Conservation (phyloP, 345 rosid species). For the Salix arbutifolia region DNA sequence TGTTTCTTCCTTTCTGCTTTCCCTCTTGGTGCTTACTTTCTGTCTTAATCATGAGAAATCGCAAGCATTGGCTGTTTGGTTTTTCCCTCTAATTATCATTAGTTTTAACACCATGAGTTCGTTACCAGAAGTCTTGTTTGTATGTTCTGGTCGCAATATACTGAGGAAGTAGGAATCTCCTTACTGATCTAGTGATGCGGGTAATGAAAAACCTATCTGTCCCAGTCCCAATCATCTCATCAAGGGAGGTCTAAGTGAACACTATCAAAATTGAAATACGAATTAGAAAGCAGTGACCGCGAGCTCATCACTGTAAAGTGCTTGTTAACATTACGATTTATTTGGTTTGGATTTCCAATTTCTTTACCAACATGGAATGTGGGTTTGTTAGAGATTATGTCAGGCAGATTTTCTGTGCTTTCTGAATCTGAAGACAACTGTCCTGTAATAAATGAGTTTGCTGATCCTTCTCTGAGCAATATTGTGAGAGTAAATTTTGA, state of each 20-base stretch:
- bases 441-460: background rate
- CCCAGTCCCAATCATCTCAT: background rate
- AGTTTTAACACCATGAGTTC: background rate
- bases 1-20: no score
- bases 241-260: background rate
- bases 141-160: background rate
- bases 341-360: background rate
- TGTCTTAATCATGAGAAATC: background rate
- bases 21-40: background rate
- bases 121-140: background rate
- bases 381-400: background rate
- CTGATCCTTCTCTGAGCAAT: background rate
- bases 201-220: background rate
- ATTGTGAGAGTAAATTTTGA: background rate
- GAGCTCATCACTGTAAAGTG: background rate
- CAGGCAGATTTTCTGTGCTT: background rate
- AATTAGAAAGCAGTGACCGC: background rate
- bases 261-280: background rate
- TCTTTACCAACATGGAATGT: background rate
- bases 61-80: background rate
- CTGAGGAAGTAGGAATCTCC: background rate
- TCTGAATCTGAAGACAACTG: background rate
- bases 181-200: background rate
- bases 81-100: background rate
- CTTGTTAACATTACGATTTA: background rate